phyloP scores from a whole-genome alignment of 225 moss, liverwort and hornwort species.

The Physcomitrium patens region DNA sequence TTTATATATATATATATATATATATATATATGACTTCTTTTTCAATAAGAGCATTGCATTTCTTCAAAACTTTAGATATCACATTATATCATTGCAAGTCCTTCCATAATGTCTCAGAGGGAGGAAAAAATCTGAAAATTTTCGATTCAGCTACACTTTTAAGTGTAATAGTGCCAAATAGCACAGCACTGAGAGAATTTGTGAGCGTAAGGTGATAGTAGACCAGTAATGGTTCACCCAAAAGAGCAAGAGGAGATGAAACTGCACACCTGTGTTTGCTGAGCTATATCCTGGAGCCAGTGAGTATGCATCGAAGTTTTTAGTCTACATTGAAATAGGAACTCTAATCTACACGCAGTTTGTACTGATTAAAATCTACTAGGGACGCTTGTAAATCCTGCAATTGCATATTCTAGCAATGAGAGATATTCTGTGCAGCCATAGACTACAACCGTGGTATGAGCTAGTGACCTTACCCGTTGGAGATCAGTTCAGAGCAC shows the following conservation, averaged over 20 bases:
- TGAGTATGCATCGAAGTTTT: neutral
- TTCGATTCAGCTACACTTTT: constrained; percentile 14
- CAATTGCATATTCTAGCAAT: constrained; percentile 14
- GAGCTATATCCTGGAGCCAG: neutral
- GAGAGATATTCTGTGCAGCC: constrained; percentile 25
- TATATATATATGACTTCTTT: too few relatives aligned
- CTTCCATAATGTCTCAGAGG: too few relatives aligned
- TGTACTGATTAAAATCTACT: neutral
- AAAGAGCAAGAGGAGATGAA: neutral
- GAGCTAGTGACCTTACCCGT: constrained; percentile 28
- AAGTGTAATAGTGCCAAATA: neutral
- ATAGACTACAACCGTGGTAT: constrained; percentile 41
- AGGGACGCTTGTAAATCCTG: neutral
- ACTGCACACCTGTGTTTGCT: constrained; percentile 5
- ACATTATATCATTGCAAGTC: too few relatives aligned
- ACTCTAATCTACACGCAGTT: constrained; percentile 1
- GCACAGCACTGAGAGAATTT: neutral
- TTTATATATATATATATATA: too few relatives aligned
- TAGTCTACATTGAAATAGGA: neutral
- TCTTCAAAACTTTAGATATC: too few relatives aligned
- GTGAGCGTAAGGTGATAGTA: constrained; percentile 27
- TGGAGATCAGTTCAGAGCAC: constrained; percentile 12
- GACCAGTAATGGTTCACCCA: constrained; percentile 22
- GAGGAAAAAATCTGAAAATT: neutral
- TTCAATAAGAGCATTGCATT: too few relatives aligned